Evolutionary conservation across 345 rosid species (phyloP).

Genomic region (Acer campestre): DNA sequence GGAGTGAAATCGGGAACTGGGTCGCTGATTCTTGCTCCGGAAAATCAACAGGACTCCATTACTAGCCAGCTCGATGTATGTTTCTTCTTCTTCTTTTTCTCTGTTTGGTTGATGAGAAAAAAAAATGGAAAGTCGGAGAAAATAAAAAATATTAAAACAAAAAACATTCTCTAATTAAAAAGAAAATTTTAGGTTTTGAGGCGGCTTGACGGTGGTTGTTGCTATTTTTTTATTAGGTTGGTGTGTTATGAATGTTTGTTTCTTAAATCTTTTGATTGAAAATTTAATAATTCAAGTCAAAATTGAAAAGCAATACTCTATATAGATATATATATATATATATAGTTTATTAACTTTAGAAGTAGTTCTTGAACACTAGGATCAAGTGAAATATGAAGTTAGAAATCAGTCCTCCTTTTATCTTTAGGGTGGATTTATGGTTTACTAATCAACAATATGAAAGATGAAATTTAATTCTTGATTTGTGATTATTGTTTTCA

Average conservation of each 20-base stretch:
- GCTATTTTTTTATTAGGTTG: neutral
- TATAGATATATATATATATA: too few species aligned
- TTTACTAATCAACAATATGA: too few species aligned
- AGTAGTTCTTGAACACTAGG: neutral
- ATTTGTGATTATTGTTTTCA: too few species aligned
- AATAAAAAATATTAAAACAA: neutral
- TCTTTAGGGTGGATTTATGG: too few species aligned
- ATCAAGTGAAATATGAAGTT: too few species aligned
- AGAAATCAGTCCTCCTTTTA: too few species aligned
- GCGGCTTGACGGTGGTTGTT: conserved; percentile 8
- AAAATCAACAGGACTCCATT: conserved; percentile 83
- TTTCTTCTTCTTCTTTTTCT: neutral
- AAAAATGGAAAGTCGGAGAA: neutral
- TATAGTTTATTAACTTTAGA: neutral
- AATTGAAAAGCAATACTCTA: too few species aligned
- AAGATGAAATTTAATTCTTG: too few species aligned
- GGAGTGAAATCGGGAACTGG: conserved; percentile 63
- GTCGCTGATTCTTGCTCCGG: conserved; percentile 53
- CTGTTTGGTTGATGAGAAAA: conserved; percentile 9
- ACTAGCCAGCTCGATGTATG: conserved; percentile 76
- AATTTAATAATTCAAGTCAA: neutral
- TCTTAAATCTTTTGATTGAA: neutral
- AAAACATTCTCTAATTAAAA: too few species aligned
- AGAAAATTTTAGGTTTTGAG: neutral
- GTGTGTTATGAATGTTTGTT: neutral